Evolutionary conservation across 176 grass and related monocot species (phyloP).

Genomic region (Oryza longistaminata): DNA sequence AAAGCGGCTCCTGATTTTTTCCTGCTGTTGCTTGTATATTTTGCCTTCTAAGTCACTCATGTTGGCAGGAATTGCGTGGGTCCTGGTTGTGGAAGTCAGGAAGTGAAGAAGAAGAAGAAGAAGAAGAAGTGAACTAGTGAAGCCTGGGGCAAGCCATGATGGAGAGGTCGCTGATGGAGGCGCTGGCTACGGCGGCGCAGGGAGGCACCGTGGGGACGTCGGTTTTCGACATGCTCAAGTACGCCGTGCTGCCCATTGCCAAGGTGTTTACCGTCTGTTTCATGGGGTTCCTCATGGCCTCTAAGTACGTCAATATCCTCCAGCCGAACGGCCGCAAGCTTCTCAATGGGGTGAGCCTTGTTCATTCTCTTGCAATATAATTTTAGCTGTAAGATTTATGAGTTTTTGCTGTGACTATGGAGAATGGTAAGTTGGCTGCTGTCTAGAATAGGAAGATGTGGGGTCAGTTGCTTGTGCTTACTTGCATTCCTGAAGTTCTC

Average conservation of each 20-base stretch:
- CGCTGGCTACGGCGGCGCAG: conserved; percentile 50
- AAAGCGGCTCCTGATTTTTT: conserved; percentile 40
- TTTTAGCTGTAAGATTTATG: neutral
- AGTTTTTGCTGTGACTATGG: neutral
- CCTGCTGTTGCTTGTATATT: conserved; percentile 24
- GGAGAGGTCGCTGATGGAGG: conserved; percentile 78
- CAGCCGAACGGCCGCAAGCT: conserved; percentile 87
- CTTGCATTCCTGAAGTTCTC: neutral
- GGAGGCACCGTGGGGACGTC: conserved; percentile 55
- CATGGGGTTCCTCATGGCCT: conserved; percentile 98
- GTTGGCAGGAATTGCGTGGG: conserved; percentile 23
- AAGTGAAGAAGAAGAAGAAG: neutral
- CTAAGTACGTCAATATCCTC: conserved; percentile 91
- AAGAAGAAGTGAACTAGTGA: neutral
- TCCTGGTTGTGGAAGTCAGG: neutral
- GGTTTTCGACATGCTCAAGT: conserved; percentile 71
- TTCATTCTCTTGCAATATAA: conserved; percentile 26
- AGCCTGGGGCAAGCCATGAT: conserved; percentile 31
- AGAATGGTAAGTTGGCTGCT: conserved; percentile 1
- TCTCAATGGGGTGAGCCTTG: conserved; percentile 82
- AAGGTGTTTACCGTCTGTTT: conserved; percentile 99
- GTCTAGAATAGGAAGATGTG: conserved; percentile 1
- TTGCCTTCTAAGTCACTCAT: conserved; percentile 25
- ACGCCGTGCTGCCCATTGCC: conserved; percentile 85
- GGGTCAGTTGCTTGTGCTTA: neutral